Conservation (phyloP, 805 yeast species). For the Torulaspora indica region DNA sequence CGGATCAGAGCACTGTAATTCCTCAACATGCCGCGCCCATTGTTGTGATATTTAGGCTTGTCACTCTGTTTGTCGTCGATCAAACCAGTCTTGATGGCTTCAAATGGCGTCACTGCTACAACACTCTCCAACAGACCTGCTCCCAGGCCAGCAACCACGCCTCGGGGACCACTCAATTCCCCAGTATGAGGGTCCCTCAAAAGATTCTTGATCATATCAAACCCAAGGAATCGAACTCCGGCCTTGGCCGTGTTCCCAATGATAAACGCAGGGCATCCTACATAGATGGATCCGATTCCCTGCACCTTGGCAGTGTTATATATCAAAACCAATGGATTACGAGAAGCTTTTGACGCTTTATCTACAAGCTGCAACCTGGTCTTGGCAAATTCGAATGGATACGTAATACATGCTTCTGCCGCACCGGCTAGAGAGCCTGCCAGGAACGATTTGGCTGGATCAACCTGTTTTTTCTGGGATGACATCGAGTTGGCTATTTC, state of each 20-base stretch:
- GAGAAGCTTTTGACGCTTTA: slow-evolving; percentile 56
- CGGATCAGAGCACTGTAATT: slow-evolving; percentile 46
- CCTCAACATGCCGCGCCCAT: slow-evolving; percentile 52
- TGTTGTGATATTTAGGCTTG: slow-evolving; percentile 69
- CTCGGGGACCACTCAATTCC: slow-evolving; percentile 80
- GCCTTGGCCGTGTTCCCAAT: slow-evolving; percentile 96
- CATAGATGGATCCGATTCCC: slow-evolving; percentile 75
- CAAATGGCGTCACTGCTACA: slow-evolving; percentile 94
- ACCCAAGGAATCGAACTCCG: slow-evolving; percentile 89
- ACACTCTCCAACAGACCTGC: slow-evolving; percentile 92
- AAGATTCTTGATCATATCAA: slow-evolving; percentile 75
- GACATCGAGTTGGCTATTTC: slow-evolving; percentile 3
- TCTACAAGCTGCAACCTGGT: slow-evolving; percentile 82
- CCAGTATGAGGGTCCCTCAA: slow-evolving; percentile 76
- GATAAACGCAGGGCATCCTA: slow-evolving; percentile 95
- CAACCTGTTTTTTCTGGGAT: slow-evolving; percentile 41
- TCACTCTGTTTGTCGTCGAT: slow-evolving; percentile 84
- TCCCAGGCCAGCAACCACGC: slow-evolving; percentile 94
- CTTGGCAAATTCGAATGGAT: slow-evolving; percentile 96
- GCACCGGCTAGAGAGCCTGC: slow-evolving; percentile 99
- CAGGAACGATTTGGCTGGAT: slow-evolving; percentile 74
- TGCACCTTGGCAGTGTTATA: slow-evolving; percentile 69
- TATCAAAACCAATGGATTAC: slow-evolving; percentile 81
- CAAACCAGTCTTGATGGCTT: slow-evolving; percentile 91
- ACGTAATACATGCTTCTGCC: slow-evolving; percentile 84